Percentiles rank a stretch among this genome's conserved stretches.
These are phyloP conservation scores for Lindgomyces ingoldianus DNA, from an alignment of 495 filamentous ascomycete species.

Conservation along the genomic window DNA sequence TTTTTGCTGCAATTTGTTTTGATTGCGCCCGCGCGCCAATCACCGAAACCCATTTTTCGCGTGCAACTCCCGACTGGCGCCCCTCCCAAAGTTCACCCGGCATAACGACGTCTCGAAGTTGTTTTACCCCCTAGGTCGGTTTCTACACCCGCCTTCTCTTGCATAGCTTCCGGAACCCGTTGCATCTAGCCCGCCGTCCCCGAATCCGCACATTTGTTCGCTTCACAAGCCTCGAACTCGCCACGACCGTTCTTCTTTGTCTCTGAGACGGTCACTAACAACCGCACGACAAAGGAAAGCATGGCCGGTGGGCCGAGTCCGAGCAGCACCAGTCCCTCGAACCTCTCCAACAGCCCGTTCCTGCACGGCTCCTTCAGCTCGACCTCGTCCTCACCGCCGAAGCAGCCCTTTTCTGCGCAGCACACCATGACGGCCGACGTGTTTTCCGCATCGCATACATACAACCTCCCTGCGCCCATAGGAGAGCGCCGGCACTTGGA, in stretches of 20 bases:
- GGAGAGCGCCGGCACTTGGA: conserved; percentile 36
- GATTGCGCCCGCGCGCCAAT: conserved; percentile 23
- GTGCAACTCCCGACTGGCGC: conserved; percentile 15
- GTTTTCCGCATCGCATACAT: conserved; percentile 33
- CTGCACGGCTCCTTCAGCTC: conserved; percentile 39
- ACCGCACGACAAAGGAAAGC: conserved; percentile 31
- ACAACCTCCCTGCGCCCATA: conserved; percentile 28
- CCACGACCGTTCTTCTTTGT: conserved; percentile 32
- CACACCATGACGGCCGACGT: conserved; percentile 37
- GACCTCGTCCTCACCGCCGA: conserved; percentile 39
- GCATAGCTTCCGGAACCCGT: conserved; percentile 1
- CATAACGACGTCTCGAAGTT: conserved; percentile 38
- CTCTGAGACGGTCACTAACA: conserved; percentile 13
- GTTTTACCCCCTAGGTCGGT: conserved; percentile 17
- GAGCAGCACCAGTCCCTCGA: conserved; percentile 40
- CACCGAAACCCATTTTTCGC: conserved; percentile 23
- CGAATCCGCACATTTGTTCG: conserved; percentile 16
- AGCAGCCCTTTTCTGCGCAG: conserved; percentile 27
- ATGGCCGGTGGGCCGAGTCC: conserved; percentile 46
- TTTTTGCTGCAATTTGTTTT: conserved; percentile 26
- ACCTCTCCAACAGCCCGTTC: conserved; percentile 37
- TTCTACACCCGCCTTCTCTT: conserved; percentile 5
- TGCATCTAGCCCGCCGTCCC: conserved; percentile 19
- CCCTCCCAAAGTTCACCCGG: conserved; percentile 10
- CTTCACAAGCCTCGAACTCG: conserved; percentile 20